Evolutionary conservation across 2,329 filamentous ascomycete genomes (phyloP).

Genomic region (Dryadomyces quercivorus): DNA sequence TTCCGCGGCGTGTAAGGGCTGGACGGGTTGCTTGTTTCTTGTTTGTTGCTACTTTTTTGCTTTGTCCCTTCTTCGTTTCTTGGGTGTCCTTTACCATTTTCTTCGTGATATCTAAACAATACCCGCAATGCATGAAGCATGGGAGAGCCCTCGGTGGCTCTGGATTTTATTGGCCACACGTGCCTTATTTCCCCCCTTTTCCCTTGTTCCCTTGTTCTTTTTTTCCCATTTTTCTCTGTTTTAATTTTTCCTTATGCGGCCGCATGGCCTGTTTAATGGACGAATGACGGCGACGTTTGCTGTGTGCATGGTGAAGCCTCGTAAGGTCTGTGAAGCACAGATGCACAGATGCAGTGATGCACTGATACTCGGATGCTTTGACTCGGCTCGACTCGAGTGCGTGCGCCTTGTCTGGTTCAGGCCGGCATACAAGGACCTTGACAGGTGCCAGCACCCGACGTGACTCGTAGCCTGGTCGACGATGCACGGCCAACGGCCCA

Average conservation of each 20-base stretch:
- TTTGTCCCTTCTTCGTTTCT: not conserved
- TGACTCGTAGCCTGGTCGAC: not conserved
- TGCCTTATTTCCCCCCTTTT: not conserved
- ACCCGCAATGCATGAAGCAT: conserved; percentile 3
- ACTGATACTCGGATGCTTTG: too few relatives aligned
- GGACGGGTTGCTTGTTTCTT: not conserved
- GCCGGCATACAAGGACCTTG: not conserved
- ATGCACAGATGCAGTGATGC: too few relatives aligned
- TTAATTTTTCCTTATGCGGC: too few relatives aligned
- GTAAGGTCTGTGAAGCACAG: too few relatives aligned
- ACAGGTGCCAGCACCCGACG: not conserved
- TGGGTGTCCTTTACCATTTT: not conserved
- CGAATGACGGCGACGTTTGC: too few relatives aligned
- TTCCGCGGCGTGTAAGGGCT: conserved; percentile 53
- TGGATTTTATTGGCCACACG: not conserved
- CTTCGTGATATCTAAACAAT: conserved; percentile 1
- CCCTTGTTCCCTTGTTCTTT: too few relatives aligned
- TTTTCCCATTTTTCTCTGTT: too few relatives aligned
- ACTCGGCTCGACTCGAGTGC: too few relatives aligned
- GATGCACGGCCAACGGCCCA: not conserved
- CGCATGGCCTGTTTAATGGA: too few relatives aligned
- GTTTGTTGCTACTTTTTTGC: not conserved
- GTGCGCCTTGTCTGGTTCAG: too few relatives aligned
- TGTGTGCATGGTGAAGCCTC: too few relatives aligned
- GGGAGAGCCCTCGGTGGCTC: not conserved